phyloP scores from a whole-genome alignment of 768 basidiomycete species.

The Mycena vulgaris region DNA sequence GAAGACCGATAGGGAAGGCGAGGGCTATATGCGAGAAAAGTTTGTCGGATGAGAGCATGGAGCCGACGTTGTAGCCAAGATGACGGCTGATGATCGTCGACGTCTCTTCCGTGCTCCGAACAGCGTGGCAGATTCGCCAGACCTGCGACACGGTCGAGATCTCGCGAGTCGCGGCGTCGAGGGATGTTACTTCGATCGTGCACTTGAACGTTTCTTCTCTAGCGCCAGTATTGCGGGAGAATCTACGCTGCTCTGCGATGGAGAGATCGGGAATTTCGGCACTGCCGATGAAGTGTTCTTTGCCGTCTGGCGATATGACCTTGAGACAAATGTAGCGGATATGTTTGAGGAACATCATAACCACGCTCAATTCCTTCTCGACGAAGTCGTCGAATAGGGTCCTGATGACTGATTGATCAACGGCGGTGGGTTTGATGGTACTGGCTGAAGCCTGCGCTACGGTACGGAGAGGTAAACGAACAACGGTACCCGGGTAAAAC shows the following conservation, averaged over 20 bases:
- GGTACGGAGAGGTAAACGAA: constrained; percentile 50
- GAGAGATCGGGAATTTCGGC: constrained; percentile 36
- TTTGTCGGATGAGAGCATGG: constrained; percentile 45
- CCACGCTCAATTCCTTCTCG: constrained; percentile 42
- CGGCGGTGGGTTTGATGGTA: constrained; percentile 31
- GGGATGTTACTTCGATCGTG: constrained; percentile 22
- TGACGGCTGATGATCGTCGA: constrained; percentile 22
- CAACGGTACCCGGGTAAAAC: constrained; percentile 41
- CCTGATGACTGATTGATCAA: constrained; percentile 36
- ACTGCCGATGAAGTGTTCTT: constrained; percentile 32
- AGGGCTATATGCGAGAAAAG: constrained; percentile 47
- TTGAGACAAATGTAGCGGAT: constrained; percentile 45
- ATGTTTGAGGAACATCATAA: constrained; percentile 47
- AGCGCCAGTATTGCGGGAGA: constrained; percentile 30
- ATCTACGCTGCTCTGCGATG: constrained; percentile 32
- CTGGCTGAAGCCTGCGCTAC: constrained; percentile 27
- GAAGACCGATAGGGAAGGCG: constrained; percentile 36
- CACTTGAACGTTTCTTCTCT: constrained; percentile 33
- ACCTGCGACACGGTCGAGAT: constrained; percentile 5
- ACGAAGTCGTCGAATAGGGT: constrained; percentile 44
- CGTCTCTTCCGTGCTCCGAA: constrained; percentile 34
- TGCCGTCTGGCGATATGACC: constrained; percentile 40
- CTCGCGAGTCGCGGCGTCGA: not conserved
- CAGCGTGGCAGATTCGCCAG: constrained; percentile 40
- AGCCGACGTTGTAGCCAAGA: constrained; percentile 38